Evolutionary conservation across 2,329 filamentous ascomycete genomes (phyloP).

Genomic region (Ceratocystis alfenasii): DNA sequence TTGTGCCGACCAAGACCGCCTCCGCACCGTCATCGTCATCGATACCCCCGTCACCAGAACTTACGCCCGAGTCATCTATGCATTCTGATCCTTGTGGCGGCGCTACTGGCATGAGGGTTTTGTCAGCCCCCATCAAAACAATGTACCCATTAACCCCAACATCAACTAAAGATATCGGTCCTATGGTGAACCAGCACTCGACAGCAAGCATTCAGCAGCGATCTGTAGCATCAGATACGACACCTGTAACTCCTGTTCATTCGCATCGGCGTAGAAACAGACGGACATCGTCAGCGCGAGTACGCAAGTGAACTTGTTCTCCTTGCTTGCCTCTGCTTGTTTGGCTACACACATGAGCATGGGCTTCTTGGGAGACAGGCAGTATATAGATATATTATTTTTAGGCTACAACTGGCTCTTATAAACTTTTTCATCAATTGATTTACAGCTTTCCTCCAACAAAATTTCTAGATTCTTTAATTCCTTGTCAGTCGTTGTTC

Average conservation of each 20-base stretch:
- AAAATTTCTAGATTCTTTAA: neutral
- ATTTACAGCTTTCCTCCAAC: neutral
- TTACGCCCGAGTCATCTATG: conserved; percentile 1
- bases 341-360: neutral
- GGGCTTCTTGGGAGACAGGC: neutral
- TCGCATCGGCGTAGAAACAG: conserved; percentile 1
- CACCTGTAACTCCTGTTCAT: neutral
- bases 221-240: neutral
- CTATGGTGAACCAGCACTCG: neutral
- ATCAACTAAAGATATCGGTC: neutral
- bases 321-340: neutral
- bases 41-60: neutral
- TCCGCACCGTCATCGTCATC: conserved; percentile 8
- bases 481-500: too few relatives aligned
- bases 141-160: neutral
- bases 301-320: neutral
- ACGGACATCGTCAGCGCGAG: neutral
- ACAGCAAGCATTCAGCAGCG: neutral
- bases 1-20: neutral
- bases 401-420: neutral
- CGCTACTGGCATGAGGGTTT: neutral
- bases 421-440: conserved; percentile 5
- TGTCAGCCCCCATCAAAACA: neutral
- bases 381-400: conserved; percentile 5
- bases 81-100: neutral